A percentile compares a stretch with the other conserved stretches of the same genome.
Conservation (phyloP, 225 moss, liverwort and hornwort genomes). For the Thuidium tamariscinum region DNA sequence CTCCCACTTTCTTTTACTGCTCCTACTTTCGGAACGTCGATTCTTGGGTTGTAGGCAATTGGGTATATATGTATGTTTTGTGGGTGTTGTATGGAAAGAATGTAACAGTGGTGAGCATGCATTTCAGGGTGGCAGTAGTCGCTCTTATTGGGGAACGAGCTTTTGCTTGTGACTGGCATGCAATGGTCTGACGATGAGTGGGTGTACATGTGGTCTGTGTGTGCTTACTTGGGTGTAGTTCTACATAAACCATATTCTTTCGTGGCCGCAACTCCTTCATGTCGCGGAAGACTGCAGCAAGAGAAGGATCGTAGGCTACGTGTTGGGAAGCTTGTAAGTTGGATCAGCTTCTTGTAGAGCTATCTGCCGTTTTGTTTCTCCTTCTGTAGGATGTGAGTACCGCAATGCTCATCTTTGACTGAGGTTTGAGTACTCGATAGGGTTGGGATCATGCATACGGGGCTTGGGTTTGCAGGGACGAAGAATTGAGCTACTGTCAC, state of each 20-base stretch:
- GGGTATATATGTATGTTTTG: neutral
- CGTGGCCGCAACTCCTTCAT: conserved; percentile 88
- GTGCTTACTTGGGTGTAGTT: conserved; percentile 41
- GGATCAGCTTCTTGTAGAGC: neutral
- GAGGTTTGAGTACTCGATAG: neutral
- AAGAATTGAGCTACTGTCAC: conserved; percentile 74
- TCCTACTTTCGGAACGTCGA: neutral
- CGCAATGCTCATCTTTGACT: neutral
- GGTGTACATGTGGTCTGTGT: neutral
- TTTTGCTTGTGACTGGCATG: neutral
- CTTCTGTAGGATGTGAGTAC: neutral
- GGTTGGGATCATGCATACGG: neutral
- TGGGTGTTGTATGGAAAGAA: neutral
- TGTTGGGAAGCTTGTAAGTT: conserved; percentile 82
- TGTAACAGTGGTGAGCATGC: neutral
- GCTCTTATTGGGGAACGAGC: neutral
- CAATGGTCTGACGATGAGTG: neutral
- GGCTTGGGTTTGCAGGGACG: conserved; percentile 46
- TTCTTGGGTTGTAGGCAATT: neutral
- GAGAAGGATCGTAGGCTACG: conserved; percentile 81
- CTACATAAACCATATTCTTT: conserved; percentile 61
- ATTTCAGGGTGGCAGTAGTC: neutral
- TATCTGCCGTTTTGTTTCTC: neutral
- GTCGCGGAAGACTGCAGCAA: conserved; percentile 85
- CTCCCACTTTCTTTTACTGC: neutral